These are phyloP conservation scores for Rutstroemia sp. DNA, from an alignment of 2,329 filamentous ascomycete species.

Conservation along the genomic window DNA sequence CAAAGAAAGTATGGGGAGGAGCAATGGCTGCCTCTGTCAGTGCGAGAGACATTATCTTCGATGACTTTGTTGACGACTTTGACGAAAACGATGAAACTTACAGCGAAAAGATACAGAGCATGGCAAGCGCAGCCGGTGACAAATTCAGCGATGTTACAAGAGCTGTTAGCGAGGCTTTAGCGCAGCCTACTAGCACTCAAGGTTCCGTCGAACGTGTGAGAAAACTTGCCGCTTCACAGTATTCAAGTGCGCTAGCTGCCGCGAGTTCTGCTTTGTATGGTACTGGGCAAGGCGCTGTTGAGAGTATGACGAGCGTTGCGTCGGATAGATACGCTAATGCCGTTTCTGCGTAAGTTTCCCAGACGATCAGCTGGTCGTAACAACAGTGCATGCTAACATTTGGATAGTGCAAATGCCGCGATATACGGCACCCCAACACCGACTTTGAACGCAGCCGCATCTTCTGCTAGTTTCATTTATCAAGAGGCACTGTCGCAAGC, in stretches of 20 bases:
- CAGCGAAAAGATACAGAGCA: slow-evolving; percentile 42
- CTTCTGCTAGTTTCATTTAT: slow-evolving; percentile 49
- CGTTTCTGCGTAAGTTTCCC: slow-evolving; percentile 43
- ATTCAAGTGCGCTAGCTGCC: slow-evolving; percentile 47
- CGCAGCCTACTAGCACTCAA: slow-evolving; percentile 35
- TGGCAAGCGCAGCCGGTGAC: slow-evolving; percentile 44
- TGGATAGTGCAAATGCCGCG: slow-evolving; percentile 40
- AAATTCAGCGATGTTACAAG: slow-evolving; percentile 45
- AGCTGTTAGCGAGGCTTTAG: slow-evolving; percentile 47
- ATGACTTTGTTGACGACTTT: slow-evolving; percentile 39
- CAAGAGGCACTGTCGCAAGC: slow-evolving; percentile 57
- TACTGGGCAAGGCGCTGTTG: slow-evolving; percentile 33
- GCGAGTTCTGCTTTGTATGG: slow-evolving; percentile 50
- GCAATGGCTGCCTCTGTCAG: slow-evolving; percentile 34
- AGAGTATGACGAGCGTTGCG: slow-evolving; percentile 42
- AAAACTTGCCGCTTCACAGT: slow-evolving; percentile 48
- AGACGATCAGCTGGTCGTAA: neutral
- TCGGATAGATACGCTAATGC: slow-evolving; percentile 48
- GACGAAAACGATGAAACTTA: slow-evolving; percentile 37
- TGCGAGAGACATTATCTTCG: slow-evolving; percentile 41
- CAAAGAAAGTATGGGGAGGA: slow-evolving; percentile 42
- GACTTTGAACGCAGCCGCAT: slow-evolving; percentile 35
- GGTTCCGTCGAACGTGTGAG: slow-evolving; percentile 39
- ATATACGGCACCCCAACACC: slow-evolving; percentile 64
- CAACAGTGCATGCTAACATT: neutral